phyloP scores from a whole-genome alignment of 345 rosid species.

The Lepidium africanum region DNA sequence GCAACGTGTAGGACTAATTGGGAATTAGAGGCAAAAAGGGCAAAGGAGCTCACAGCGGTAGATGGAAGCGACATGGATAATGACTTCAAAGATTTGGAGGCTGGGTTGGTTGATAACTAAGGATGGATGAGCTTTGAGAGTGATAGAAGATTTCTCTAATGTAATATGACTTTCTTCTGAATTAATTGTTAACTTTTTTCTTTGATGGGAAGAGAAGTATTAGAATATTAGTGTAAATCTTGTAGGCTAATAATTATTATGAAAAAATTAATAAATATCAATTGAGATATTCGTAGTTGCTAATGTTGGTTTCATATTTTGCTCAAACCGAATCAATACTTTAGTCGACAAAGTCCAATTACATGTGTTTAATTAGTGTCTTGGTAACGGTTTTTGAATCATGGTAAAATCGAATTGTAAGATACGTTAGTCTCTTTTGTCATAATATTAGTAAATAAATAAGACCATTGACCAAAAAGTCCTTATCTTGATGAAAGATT shows the following conservation, averaged over 20 bases:
- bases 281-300: background rate
- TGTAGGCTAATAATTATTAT: background rate
- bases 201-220: background rate
- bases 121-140: constrained; percentile 2
- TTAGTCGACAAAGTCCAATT: background rate
- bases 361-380: too few relatives aligned
- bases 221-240: constrained; percentile 8
- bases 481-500: too few relatives aligned
- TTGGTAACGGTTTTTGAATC: too few relatives aligned
- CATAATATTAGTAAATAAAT: too few relatives aligned
- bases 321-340: background rate
- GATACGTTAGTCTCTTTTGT: too few relatives aligned
- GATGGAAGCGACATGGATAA: background rate
- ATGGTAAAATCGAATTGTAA: too few relatives aligned
- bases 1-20: constrained; percentile 13
- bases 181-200: constrained; percentile 9
- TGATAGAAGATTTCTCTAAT: background rate
- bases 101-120: background rate
- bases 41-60: constrained; percentile 16
- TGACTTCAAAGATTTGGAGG: background rate
- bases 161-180: background rate
- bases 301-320: background rate
- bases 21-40: constrained; percentile 21
- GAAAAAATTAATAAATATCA: background rate
- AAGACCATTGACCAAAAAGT: too few relatives aligned